Base-by-base conservation (phyloP, 139 green algal genomes). In the Chlorella sp. region DNA sequence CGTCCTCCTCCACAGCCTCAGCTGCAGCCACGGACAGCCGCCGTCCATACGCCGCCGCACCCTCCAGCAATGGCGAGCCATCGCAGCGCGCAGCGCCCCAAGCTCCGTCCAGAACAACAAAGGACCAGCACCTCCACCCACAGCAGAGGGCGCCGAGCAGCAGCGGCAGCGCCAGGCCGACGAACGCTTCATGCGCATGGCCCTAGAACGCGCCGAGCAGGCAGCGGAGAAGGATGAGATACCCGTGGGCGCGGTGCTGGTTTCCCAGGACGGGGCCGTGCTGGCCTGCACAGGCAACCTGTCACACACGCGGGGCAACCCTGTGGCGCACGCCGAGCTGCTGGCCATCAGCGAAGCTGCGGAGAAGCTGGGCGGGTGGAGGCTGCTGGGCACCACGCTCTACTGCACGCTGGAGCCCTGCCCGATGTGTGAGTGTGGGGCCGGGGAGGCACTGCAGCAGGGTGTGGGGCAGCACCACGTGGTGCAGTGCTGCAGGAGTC, bases 361-460 rank as follows among this genome's bases (percentile, higher is more conserved):
- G 0, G 67, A 65, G 23, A 30, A 69, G 61, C 42, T 86, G 33
- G 74, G 81, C 0, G 73, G 69, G 3, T 96, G 92, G 90, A 77
- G 90, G 2, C 75, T 97, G 35, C 74, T 83, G 34, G 86, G 83
- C 5, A 66, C 84, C n/a, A 97, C 90, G 0, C 61, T 98, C 24
- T 98, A 97, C 70, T 87, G 94, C 3, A 98, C 92, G 0, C 67
- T 97, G 42, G 94, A 98, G 86, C 94, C 94, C 0, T 98, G 94
- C 65, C 80, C 91, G 26, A 98, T 98, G 94, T 98, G 94, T 72
- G 27, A 72, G 67, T 65, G 49, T 29, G 6, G 2, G 3, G 10
- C 10, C 35, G n/a, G n/a, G n/a, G n/a, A n/a, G n/a, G n/a, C n/a
- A n/a, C n/a, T n/a, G n/a, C n/a, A n/a, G n/a, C n/a, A n/a, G n/a